Percentiles rank a stretch among this genome's conserved stretches.
These are phyloP conservation scores for Coemansia umbellata DNA, from an alignment of 192 early-diverging fungal genomes.

Conservation along the genomic window DNA sequence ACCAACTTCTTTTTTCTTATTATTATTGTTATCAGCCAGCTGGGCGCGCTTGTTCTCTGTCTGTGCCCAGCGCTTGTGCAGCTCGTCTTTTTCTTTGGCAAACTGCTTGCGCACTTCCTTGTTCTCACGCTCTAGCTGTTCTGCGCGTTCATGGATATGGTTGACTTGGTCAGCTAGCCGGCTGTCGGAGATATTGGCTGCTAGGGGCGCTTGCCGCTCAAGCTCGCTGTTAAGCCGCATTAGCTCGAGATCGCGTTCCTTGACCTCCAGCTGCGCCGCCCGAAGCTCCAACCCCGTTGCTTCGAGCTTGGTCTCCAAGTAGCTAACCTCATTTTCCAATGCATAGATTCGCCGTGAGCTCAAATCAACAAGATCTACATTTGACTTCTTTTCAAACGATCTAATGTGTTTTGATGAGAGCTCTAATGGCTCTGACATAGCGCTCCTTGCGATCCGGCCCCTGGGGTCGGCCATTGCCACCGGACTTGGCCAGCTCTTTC, in stretches of 20 bases:
- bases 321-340: slow-evolving; percentile 38
- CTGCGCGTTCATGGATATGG: slow-evolving; percentile 39
- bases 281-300: slow-evolving; percentile 9
- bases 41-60: slow-evolving; percentile 42
- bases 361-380: slow-evolving; percentile 40
- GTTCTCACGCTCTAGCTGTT: slow-evolving; percentile 26
- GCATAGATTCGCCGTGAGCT: slow-evolving; percentile 33
- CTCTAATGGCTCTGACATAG: not conserved
- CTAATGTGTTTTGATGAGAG: not conserved
- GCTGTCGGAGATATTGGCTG: no score
- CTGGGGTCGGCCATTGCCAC: slow-evolving; percentile 18
- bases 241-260: slow-evolving; percentile 44
- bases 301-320: slow-evolving; percentile 24
- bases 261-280: slow-evolving; percentile 28
- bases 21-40: not conserved
- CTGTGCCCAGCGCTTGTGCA: slow-evolving; percentile 34
- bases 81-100: slow-evolving; percentile 29
- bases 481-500: slow-evolving; percentile 9
- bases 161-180: slow-evolving; percentile 44
- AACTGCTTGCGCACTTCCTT: slow-evolving; percentile 33
- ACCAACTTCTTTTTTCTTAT: no score
- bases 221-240: slow-evolving; percentile 27
- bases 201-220: not conserved
- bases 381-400: slow-evolving; percentile 1
- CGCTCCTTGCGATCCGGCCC: slow-evolving; percentile 21